Conservation (phyloP, 1,284 basidiomycete genomes). For the Cystobasidium pallidum region DNA sequence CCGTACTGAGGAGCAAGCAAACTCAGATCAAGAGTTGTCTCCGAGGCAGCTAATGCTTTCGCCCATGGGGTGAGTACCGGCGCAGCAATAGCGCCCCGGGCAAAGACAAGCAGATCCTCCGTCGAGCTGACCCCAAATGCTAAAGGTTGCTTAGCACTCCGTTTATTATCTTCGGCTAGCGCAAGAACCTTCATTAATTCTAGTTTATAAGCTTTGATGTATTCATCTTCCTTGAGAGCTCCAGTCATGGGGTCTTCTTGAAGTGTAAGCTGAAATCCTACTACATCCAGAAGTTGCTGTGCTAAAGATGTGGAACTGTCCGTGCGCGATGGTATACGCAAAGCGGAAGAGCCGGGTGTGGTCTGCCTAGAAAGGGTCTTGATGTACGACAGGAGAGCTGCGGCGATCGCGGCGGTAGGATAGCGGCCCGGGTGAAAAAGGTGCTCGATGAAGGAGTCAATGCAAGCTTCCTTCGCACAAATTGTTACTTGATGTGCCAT, state of each 20-base stretch:
- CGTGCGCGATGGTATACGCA: constrained; percentile 60
- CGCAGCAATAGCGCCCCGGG: constrained; percentile 7
- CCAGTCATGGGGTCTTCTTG: constrained; percentile 76
- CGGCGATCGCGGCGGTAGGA: constrained; percentile 74
- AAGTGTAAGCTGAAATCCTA: constrained; percentile 78
- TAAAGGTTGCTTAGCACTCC: constrained; percentile 79
- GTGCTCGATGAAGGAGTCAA: constrained; percentile 68
- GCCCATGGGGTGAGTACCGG: background rate
- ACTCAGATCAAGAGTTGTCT: background rate
- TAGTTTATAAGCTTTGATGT: constrained; percentile 78
- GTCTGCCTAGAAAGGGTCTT: constrained; percentile 59
- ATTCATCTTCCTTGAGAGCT: constrained; percentile 72
- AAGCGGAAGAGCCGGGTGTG: background rate
- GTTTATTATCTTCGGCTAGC: constrained; percentile 80
- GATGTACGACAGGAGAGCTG: constrained; percentile 79
- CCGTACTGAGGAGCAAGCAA: background rate
- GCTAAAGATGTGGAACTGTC: constrained; percentile 17
- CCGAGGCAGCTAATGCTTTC: background rate
- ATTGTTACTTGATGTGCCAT: constrained; percentile 56
- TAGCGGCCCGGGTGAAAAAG: constrained; percentile 85
- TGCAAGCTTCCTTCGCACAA: constrained; percentile 54
- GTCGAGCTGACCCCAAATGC: constrained; percentile 59
- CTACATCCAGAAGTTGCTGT: constrained; percentile 69
- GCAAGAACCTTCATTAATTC: constrained; percentile 94
- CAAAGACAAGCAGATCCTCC: constrained; percentile 53